Percentiles rank a stretch among this genome's conserved stretches.
Conservation (phyloP, 768 basidiomycete genomes). For the Tricholoma saponaceum region DNA sequence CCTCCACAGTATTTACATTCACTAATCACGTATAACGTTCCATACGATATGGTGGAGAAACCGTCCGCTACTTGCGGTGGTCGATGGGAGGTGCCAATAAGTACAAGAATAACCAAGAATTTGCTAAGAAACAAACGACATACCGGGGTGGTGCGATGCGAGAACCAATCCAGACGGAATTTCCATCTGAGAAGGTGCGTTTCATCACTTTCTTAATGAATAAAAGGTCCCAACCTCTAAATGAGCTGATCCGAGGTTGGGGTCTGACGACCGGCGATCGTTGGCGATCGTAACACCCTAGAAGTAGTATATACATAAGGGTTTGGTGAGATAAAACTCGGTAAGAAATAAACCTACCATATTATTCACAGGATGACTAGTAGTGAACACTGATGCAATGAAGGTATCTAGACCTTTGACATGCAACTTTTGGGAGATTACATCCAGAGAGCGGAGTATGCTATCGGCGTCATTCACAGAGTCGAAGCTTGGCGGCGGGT, state of each 20-base stretch:
- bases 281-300: neutral
- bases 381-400: neutral
- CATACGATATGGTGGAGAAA: too few relatives aligned
- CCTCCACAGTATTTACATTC: too few relatives aligned
- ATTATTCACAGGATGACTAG: neutral
- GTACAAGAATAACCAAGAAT: neutral
- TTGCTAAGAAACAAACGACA: too few relatives aligned
- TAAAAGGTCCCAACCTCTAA: too few relatives aligned
- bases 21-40: too few relatives aligned
- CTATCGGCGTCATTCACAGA: slow-evolving; percentile 13
- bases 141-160: neutral
- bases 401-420: neutral
- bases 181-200: neutral
- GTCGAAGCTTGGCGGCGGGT: slow-evolving; percentile 12
- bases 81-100: too few relatives aligned
- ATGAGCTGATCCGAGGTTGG: neutral
- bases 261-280: neutral
- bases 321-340: neutral
- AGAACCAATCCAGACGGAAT: neutral
- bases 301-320: neutral
- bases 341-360: neutral
- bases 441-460: slow-evolving; percentile 8
- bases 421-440: slow-evolving; percentile 11
- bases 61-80: too few relatives aligned
- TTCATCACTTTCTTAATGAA: too few relatives aligned